Evolutionary conservation across 352 stramenopile genomes (phyloP).

Genomic region (Phytophthora sansomeana): DNA sequence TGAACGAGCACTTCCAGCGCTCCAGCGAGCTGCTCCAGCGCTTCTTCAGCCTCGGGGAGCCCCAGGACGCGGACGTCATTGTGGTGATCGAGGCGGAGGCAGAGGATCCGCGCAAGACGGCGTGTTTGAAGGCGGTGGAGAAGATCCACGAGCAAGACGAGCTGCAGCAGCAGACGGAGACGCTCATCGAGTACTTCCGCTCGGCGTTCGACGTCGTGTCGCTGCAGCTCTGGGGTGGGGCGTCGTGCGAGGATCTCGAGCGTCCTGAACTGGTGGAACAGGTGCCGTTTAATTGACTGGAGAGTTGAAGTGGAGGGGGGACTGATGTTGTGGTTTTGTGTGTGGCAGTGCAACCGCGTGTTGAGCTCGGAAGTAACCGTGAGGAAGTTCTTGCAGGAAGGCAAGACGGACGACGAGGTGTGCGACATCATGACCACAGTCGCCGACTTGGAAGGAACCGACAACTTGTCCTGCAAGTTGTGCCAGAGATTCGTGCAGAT

Average conservation of each 20-base stretch:
- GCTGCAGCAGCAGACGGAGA: conserved; percentile 44
- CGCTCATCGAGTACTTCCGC: conserved; percentile 49
- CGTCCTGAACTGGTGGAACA: conserved; percentile 39
- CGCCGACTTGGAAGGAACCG: conserved; percentile 33
- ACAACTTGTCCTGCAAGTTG: conserved; percentile 70
- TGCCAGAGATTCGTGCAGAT: conserved; percentile 84
- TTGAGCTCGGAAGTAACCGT: conserved; percentile 54
- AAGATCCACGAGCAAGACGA: conserved; percentile 55
- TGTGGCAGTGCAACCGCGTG: conserved; percentile 48
- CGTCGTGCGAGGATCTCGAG: conserved; percentile 61
- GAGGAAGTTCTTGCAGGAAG: conserved; percentile 46
- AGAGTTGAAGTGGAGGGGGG: conserved; percentile 11
- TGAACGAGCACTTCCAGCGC: conserved; percentile 50
- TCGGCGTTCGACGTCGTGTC: conserved; percentile 52
- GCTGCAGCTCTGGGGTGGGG: conserved; percentile 49
- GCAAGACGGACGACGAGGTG: conserved; percentile 56
- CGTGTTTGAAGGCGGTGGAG: conserved; percentile 23
- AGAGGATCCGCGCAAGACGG: conserved; percentile 16
- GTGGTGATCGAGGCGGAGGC: conserved; percentile 42
- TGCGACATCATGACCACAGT: conserved; percentile 48
- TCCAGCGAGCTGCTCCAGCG: conserved; percentile 52
- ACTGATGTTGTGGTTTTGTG: neutral
- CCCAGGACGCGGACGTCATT: conserved; percentile 32
- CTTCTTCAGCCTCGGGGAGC: conserved; percentile 36
- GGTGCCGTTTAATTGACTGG: conserved; percentile 23